Conservation (phyloP, 2,329 filamentous ascomycete species). For the Aspergillus flavus region DNA sequence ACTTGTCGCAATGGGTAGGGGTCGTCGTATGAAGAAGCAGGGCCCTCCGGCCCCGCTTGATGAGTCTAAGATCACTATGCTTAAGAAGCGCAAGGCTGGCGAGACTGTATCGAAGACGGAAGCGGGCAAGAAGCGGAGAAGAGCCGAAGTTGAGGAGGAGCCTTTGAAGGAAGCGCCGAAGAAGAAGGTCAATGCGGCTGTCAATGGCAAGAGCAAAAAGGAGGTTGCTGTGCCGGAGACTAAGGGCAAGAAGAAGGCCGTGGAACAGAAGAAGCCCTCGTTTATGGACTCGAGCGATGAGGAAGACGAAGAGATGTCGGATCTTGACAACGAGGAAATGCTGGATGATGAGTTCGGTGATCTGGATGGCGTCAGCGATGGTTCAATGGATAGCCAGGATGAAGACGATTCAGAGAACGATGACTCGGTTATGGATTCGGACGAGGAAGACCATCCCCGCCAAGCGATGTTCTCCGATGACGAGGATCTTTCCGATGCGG, state of each 20-base stretch:
- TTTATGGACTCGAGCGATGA: constrained; percentile 41
- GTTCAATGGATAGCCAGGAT: constrained; percentile 53
- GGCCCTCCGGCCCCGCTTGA: constrained; percentile 81
- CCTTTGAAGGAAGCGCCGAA: constrained; percentile 41
- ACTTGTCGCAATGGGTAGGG: constrained; percentile 72
- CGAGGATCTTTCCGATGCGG: constrained; percentile 82
- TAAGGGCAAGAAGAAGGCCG: constrained; percentile 31
- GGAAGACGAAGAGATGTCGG: constrained; percentile 38
- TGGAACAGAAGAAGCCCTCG: constrained; percentile 41
- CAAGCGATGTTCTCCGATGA: constrained; percentile 92
- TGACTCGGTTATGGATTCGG: constrained; percentile 70
- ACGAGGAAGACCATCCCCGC: constrained; percentile 59
- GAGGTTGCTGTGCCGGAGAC: constrained; percentile 29
- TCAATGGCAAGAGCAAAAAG: constrained; percentile 22
- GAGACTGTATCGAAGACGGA: constrained; percentile 60
- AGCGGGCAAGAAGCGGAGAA: constrained; percentile 68
- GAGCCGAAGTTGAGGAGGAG: constrained; percentile 46
- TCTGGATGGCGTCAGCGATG: constrained; percentile 43
- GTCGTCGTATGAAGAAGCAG: constrained; percentile 95
- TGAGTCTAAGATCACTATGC: constrained; percentile 61
- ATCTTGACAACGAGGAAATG: constrained; percentile 27
- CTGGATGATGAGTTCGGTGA: constrained; percentile 52
- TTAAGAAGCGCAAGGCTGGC: constrained; percentile 81
- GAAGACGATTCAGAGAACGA: constrained; percentile 60
- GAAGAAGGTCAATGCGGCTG: constrained; percentile 35